A percentile compares a stretch with the other conserved stretches of the same genome.
Conservation (phyloP, 2,329 filamentous ascomycete species). For the Calonectria pteridis region DNA sequence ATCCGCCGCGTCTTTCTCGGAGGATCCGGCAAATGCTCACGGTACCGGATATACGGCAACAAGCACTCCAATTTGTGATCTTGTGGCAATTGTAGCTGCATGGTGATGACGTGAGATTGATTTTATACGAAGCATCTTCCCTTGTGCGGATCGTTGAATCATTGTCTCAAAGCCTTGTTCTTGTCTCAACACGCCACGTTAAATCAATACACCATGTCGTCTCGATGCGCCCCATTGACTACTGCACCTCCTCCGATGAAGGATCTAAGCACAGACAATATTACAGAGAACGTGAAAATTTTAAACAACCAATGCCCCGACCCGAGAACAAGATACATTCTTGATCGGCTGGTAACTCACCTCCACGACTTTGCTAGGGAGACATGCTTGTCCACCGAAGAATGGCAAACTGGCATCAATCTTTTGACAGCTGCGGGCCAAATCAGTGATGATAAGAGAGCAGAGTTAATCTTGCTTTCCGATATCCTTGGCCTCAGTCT, state of each 20-base stretch:
- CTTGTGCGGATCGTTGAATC: neutral
- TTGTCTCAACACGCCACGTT: no score
- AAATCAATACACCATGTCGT: neutral
- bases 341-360: conserved; percentile 78
- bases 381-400: conserved; percentile 76
- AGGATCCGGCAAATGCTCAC: neutral
- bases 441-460: conserved; percentile 75
- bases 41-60: neutral
- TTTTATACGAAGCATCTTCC: neutral
- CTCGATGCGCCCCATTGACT: neutral
- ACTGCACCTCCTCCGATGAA: conserved; percentile 18
- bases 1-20: neutral
- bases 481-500: conserved; percentile 81
- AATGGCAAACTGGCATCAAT: conserved; percentile 79
- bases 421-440: conserved; percentile 78
- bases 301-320: conserved; percentile 78
- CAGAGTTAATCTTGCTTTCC: conserved; percentile 82
- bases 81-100: neutral
- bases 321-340: conserved; percentile 73
- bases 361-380: conserved; percentile 83
- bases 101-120: neutral
- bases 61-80: neutral
- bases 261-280: conserved; percentile 79
- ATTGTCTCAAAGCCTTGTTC: neutral
- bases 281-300: conserved; percentile 76